Base-by-base conservation (phyloP, 179 eudicot species). In the Sideroxylon spinosum region DNA sequence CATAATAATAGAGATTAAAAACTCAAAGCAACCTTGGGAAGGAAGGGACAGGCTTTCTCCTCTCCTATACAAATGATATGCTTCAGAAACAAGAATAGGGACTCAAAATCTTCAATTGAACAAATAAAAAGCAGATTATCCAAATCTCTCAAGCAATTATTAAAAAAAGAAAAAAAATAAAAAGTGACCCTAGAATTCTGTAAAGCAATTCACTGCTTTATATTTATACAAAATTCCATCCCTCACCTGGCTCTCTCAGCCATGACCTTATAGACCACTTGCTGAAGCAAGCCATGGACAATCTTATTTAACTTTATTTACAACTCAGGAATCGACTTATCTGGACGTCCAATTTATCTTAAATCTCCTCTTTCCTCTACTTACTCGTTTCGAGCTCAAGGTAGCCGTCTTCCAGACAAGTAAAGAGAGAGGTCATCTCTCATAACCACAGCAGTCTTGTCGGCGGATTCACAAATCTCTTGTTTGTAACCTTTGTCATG, bases 391-490 rank as follows among this genome's bases (percentile, higher is more conserved):
- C n/a, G 19, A 2, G 20, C 14, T 74, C 65, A 81, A 67, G 82
- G 71, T 13, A 79, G 78, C 48, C 60, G 84, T 29, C 85, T 81
- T 73, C 86, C 82, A 72, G 86, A 79, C 83, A 90, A 79, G 86
- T 83, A 88, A 73, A 74, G 81, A 62, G 89, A 78, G n/a, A 95
- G 80, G 75, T 82, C 85, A 52, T 90, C 90, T 80, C 97, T 88
- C 79, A 83, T 23, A 79, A 73, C 79, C 44, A 80, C 72, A 64
- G 91, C 92, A 69, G 80, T 84, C 49, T 78, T 70, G 78, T 90
- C 92, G 78, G 74, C 89, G 74, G 81, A 85, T 84, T 93, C 88
- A 75, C 92, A 95, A 6, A 82, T 78, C 82, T 90, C 91, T 72
- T 77, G 79, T 8, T 73, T 61, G 65, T 87, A 87, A 19, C 78